These are phyloP conservation scores for Suillus paluster DNA, from an alignment of 768 basidiomycete species.

Conservation along the genomic window DNA sequence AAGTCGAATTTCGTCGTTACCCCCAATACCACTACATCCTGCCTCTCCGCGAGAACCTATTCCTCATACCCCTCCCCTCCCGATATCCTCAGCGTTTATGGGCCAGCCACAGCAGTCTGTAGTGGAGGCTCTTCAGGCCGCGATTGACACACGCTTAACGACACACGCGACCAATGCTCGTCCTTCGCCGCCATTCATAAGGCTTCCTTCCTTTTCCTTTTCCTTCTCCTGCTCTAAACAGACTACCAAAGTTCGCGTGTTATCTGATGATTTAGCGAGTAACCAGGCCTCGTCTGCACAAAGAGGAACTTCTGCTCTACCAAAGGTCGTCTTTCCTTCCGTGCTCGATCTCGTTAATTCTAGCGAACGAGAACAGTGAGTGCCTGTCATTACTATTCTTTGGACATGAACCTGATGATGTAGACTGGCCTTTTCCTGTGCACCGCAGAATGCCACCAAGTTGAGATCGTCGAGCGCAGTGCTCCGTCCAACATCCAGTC, in stretches of 20 bases:
- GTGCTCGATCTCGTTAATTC: conserved; percentile 14
- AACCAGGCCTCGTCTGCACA: background rate
- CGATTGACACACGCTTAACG: conserved; percentile 22
- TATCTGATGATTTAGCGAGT: background rate
- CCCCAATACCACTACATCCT: conserved; percentile 23
- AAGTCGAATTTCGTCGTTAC: conserved; percentile 34
- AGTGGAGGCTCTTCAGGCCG: conserved; percentile 27
- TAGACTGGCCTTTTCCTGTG: background rate
- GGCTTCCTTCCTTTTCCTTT: too few species aligned
- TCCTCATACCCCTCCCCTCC: conserved; percentile 21
- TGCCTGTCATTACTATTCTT: background rate
- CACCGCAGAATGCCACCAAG: conserved; percentile 9
- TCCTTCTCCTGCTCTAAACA: background rate
- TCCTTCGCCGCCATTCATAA: background rate
- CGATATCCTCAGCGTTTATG: background rate
- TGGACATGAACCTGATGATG: background rate
- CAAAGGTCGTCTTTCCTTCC: conserved; percentile 15
- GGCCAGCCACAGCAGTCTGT: conserved; percentile 21
- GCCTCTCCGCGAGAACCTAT: conserved; percentile 21
- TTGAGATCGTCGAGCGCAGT: conserved; percentile 15
- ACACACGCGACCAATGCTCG: conserved; percentile 7
- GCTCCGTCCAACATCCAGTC: conserved; percentile 10
- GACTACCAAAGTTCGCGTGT: background rate
- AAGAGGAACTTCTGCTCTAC: conserved; percentile 8
- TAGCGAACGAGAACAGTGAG: conserved; percentile 6